A percentile compares a stretch with the other conserved stretches of the same genome.
Conservation (phyloP, 2,329 filamentous ascomycete genomes). For the Fusarium cyanostomum region DNA sequence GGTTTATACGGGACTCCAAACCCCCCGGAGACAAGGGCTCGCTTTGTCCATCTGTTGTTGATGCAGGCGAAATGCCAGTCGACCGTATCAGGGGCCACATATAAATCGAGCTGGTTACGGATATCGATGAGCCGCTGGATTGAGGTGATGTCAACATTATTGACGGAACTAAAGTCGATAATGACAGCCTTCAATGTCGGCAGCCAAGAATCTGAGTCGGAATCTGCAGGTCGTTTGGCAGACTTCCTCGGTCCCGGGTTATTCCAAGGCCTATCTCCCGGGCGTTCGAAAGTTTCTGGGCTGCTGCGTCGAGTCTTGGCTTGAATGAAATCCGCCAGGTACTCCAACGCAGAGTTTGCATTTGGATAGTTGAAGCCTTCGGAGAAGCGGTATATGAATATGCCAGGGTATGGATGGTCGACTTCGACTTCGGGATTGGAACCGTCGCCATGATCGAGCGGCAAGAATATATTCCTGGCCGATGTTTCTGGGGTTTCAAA, state of each 20-base stretch:
- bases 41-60: conserved; percentile 91
- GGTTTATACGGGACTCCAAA: conserved; percentile 81
- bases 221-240: conserved; percentile 53
- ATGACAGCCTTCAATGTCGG: conserved; percentile 89
- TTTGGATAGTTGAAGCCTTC: conserved; percentile 98
- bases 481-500: conserved; percentile 60
- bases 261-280: conserved; percentile 92
- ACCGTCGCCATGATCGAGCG: conserved; percentile 86
- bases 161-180: conserved; percentile 91
- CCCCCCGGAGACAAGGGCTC: conserved; percentile 84
- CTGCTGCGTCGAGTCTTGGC: conserved; percentile 80
- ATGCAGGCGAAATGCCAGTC: conserved; percentile 98
- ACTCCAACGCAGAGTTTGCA: conserved; percentile 86
- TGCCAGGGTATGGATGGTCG: conserved; percentile 85
- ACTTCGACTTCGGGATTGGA: conserved; percentile 86
- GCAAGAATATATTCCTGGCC: conserved; percentile 83
- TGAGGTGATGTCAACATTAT: conserved; percentile 92
- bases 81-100: conserved; percentile 80
- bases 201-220: conserved; percentile 55
- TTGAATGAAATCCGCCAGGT: conserved; percentile 75
- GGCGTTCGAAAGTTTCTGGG: conserved; percentile 68
- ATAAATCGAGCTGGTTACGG: conserved; percentile 90
- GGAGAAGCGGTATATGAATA: conserved; percentile 95
- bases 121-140: conserved; percentile 94
- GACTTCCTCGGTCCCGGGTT: conserved; percentile 75